Base-by-base conservation (phyloP, 2,329 filamentous ascomycete species). In the Byssothecium circinans region DNA sequence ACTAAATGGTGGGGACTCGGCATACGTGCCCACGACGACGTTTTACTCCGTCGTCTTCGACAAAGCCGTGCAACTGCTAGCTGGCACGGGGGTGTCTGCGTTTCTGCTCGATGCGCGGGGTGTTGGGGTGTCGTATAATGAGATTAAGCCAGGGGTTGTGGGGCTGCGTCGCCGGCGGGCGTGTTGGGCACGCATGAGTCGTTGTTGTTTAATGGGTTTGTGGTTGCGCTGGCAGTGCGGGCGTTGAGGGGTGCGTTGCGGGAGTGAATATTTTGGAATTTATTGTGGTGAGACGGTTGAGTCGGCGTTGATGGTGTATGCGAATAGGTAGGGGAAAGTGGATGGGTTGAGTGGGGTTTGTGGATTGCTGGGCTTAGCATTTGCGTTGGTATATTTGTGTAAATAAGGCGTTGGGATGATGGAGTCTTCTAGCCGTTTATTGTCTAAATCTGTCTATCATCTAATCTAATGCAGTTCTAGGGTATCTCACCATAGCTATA, bases 21-120 rank as follows among this genome's bases (percentile, higher is more conserved):
- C 77, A 4, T 82, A 80, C 52, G 25, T 27, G 0, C 78, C 79
- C 1, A 82, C 79, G 0, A 82, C 80, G 0, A 78, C 72, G 0
- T 67, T 83, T 37, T 82, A 78, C 64, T 77, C 75, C 0, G 64
- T 68, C 11, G 62, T 73, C 40, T 64, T 73, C 20, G 79, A 82
- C 51, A 74, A 82, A 54, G 70, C 82, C 41, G 78, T 82, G 2
- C 61, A 81, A 61, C 80, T 78, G 1, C 74, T 80, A 61, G 55
- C 56, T 22, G 79, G 77, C 3, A 65, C 63, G 0, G 56, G 60
- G 2, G 79, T 79, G 0, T 82, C 79, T 0, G 78, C 74, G 0
- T 75, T 65, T 48, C 61, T 78, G 6, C 45, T 63, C n/a, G 74
- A 80, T 42, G 64, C 57, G 1, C 70, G 72, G 4, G 61, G 59